Percentiles rank a stretch among this genome's conserved stretches.
Conservation (phyloP, 192 early-diverging fungal genomes). For the Podila clonocystis region DNA sequence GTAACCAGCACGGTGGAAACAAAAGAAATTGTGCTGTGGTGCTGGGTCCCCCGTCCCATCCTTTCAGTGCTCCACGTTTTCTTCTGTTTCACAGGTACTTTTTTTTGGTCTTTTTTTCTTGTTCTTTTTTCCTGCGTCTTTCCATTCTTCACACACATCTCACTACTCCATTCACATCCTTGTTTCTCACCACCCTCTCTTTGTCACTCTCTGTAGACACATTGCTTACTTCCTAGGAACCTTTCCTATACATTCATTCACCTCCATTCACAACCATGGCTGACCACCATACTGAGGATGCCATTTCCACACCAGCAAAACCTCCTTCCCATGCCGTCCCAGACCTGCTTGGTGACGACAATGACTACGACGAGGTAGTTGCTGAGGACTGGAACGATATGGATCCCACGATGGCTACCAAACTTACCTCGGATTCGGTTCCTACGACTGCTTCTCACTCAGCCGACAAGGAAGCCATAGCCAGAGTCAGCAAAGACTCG, state of each 20-base stretch:
- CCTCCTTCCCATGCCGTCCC: neutral
- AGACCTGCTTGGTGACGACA: neutral
- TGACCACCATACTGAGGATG: neutral
- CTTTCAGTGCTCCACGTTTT: slow-evolving; percentile 1
- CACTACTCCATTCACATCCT: neutral
- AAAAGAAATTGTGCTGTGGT: too few relatives aligned
- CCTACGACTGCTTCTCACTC: neutral
- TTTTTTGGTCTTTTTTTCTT: slow-evolving; percentile 1
- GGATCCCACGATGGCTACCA: neutral
- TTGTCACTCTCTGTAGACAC: neutral
- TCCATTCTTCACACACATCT: neutral
- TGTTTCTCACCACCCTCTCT: neutral
- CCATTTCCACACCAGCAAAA: neutral
- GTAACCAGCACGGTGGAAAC: too few relatives aligned
- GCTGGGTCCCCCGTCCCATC: neutral
- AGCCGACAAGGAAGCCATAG: neutral
- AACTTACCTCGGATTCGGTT: too few relatives aligned
- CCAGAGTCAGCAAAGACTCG: too few relatives aligned
- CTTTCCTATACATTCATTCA: too few relatives aligned
- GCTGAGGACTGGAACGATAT: slow-evolving; percentile 52
- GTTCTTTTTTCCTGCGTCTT: neutral
- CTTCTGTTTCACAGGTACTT: neutral
- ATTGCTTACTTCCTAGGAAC: too few relatives aligned
- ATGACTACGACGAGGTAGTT: slow-evolving; percentile 25
- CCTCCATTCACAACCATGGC: too few relatives aligned